phyloP scores from a whole-genome alignment of 805 yeast genomes.

The Kodamaea nitidulidarum region DNA sequence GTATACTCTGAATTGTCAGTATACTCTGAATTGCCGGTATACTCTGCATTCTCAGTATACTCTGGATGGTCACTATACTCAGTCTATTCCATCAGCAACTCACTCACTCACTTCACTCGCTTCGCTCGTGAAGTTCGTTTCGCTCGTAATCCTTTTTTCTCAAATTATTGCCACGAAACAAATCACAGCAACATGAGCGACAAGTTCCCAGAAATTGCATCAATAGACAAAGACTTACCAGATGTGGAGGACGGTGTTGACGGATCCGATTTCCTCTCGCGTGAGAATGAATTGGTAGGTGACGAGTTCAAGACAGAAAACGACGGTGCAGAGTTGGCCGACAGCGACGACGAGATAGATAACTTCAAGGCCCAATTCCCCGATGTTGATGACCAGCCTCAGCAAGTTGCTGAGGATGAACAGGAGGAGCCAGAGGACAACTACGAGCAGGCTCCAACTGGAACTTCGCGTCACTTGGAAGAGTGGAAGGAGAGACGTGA shows the following conservation, averaged over 20 bases:
- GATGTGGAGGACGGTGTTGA: conserved; percentile 32
- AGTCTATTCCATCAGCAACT: too few species aligned
- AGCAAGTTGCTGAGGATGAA: conserved; percentile 16
- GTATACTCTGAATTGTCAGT: too few species aligned
- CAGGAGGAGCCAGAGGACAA: conserved; percentile 33
- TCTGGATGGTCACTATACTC: too few species aligned
- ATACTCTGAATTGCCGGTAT: too few species aligned
- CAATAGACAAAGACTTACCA: conserved; percentile 27
- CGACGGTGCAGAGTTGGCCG: conserved; percentile 47
- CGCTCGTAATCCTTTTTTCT: too few species aligned
- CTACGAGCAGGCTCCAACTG: conserved; percentile 38
- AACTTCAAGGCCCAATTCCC: conserved; percentile 67
- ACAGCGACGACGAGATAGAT: conserved; percentile 43
- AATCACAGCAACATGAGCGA: conserved; percentile 49
- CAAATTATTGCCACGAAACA: conserved; percentile 2
- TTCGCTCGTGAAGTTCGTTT: too few species aligned
- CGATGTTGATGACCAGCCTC: conserved; percentile 41
- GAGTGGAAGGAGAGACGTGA: conserved; percentile 84
- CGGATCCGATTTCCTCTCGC: conserved; percentile 53
- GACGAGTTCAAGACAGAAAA: conserved; percentile 67
- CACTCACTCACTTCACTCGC: too few species aligned
- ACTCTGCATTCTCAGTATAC: too few species aligned
- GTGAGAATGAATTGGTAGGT: conserved; percentile 67
- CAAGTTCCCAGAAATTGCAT: conserved; percentile 68
- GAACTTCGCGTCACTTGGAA: conserved; percentile 21